Evolutionary conservation across 208 protist genomes (phyloP).

Genomic region (Trypanosoma lewisi): DNA sequence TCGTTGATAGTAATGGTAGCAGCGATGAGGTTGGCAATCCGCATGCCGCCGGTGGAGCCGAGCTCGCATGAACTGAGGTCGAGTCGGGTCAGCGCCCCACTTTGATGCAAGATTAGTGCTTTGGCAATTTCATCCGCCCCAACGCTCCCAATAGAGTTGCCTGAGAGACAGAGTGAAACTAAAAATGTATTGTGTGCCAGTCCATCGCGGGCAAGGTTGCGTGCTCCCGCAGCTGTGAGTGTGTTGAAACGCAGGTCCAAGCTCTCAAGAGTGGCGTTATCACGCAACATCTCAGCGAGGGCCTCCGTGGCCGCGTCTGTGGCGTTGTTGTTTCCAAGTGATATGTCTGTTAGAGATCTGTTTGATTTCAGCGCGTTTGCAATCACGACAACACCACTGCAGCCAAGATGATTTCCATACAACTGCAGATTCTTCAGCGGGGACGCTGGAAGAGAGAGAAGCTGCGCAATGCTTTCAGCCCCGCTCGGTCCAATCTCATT

Average conservation of each 20-base stretch:
- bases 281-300: slow-evolving; percentile 72
- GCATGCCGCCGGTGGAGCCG: slow-evolving; percentile 56
- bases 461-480: slow-evolving; percentile 52
- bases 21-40: slow-evolving; percentile 65
- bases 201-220: slow-evolving; percentile 53
- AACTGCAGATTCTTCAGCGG: slow-evolving; percentile 55
- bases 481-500: slow-evolving; percentile 83
- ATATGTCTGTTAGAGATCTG: slow-evolving; percentile 53
- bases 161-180: slow-evolving; percentile 47
- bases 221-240: slow-evolving; percentile 49
- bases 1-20: slow-evolving; percentile 60
- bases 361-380: slow-evolving; percentile 58
- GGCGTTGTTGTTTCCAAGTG: slow-evolving; percentile 82
- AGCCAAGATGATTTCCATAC: slow-evolving; percentile 79
- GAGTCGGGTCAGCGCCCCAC: slow-evolving; percentile 50
- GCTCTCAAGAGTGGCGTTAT: slow-evolving; percentile 64
- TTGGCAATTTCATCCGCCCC: slow-evolving; percentile 66
- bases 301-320: slow-evolving; percentile 50
- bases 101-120: slow-evolving; percentile 47
- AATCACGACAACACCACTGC: slow-evolving; percentile 43
- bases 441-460: slow-evolving; percentile 49
- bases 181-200: slow-evolving; percentile 70
- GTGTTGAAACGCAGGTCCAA: slow-evolving; percentile 83
- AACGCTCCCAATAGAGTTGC: slow-evolving; percentile 70
- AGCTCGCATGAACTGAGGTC: slow-evolving; percentile 77